Percentiles rank a stretch among this genome's conserved stretches.
Evolutionary conservation across 2,329 filamentous ascomycete species (phyloP).

Genomic region (Venturiaceae sp.): DNA sequence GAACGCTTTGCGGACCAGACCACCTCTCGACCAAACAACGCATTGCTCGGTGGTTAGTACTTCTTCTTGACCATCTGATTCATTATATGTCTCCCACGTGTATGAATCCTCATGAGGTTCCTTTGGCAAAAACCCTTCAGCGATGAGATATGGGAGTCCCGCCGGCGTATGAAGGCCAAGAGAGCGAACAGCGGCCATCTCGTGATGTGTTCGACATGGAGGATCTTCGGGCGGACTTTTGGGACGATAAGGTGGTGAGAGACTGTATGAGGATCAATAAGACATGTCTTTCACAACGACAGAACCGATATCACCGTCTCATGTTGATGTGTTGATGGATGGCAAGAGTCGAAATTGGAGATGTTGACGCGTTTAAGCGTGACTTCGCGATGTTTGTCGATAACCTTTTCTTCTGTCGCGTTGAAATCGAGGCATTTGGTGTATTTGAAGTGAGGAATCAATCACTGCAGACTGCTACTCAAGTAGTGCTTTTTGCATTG

Average conservation of each 20-base stretch:
- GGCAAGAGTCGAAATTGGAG: background rate
- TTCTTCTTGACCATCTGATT: constrained; percentile 44
- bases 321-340: background rate
- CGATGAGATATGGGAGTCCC: constrained; percentile 71
- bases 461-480: too few relatives aligned
- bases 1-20: constrained; percentile 75
- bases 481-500: background rate
- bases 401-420: background rate
- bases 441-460: too few relatives aligned
- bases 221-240: background rate
- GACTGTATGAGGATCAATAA: too few relatives aligned
- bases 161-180: constrained; percentile 84
- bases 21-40: constrained; percentile 84
- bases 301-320: background rate
- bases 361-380: background rate
- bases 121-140: constrained; percentile 64
- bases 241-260: too few relatives aligned
- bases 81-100: constrained; percentile 59
- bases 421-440: background rate
- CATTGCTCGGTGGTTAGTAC: constrained; percentile 63
- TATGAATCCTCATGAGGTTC: constrained; percentile 60
- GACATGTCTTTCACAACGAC: too few relatives aligned
- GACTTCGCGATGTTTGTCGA: background rate
- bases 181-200: constrained; percentile 84
- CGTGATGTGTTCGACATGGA: background rate